Base-by-base conservation (phyloP, 352 stramenopile species). In the Phytophthora litchii region DNA sequence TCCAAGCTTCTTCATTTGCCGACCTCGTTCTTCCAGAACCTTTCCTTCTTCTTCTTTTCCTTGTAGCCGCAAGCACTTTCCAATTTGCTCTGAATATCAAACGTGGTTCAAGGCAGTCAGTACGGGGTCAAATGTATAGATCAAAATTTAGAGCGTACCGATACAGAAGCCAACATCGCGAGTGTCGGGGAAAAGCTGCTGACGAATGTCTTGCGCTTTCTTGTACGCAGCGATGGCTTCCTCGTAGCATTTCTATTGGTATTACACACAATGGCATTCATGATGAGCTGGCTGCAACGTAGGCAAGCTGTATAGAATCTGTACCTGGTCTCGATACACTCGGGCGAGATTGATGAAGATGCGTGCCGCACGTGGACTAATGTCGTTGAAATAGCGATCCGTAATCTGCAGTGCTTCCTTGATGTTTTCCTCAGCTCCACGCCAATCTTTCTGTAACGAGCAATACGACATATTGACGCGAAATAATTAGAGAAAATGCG, bases 301-400 rank as follows among this genome's bases (percentile, higher is more conserved):
- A 27, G 14, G 29, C 19, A n/a, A 37, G 20, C 8, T 11, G 19
- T 54, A 12, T 3, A 48, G 12, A 32, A 20, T 40, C 32, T 44
- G 23, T 63, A 82, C 74, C 75, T 92, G 85, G 44, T 91, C 85
- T 25, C 82, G 83, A 62, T 91, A 89, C 16, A 94, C 78, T 35
- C 83, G 74, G 3, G 74, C 85, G 6, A 94, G 52, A 59, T 94
- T 94, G 49, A 94, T 86, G 45, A 82, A 88, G 35, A 89, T 92
- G 17, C 80, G 68, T 8, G 82, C 80, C 2, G 83, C 75, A 25
- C 83, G 75, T 14, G 82, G 80, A 50, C 78, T 91, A n/a, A 83
- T 86, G 41, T 87, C 81, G 21, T 83, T 86, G 36, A 91, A 92
- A 51, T 92, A 92, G 11, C 83, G 67, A 50, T 92, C 71, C 10